Conservation (phyloP, 805 yeast species). For the Kuraishia cidri region DNA sequence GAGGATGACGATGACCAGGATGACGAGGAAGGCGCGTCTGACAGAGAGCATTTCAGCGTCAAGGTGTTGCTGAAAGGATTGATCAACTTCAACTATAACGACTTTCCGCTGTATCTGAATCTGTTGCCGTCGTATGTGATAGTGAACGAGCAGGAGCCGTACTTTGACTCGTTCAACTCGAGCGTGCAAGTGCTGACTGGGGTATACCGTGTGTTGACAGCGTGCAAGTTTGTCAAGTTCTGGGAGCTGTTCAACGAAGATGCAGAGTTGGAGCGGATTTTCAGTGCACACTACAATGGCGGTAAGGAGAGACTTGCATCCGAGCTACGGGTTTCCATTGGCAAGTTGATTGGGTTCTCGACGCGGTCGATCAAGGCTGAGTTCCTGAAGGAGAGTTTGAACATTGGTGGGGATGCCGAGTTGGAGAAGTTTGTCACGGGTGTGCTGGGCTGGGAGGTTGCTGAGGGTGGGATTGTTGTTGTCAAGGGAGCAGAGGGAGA, state of each 20-base stretch:
- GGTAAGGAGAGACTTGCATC: slow-evolving; percentile 3
- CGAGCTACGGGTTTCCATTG: slow-evolving; percentile 5
- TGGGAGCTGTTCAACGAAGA: slow-evolving; percentile 5
- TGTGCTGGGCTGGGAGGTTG: slow-evolving; percentile 4
- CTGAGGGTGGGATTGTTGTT: slow-evolving; percentile 1
- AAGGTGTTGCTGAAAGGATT: slow-evolving; percentile 31
- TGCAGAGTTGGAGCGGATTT: slow-evolving; percentile 1
- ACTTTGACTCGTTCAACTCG: slow-evolving; percentile 7
- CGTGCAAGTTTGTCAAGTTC: slow-evolving; percentile 5
- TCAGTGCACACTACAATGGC: slow-evolving; percentile 3
- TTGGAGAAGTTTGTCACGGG: slow-evolving; percentile 3
- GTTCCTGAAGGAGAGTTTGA: slow-evolving; percentile 2
- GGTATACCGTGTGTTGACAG: slow-evolving; percentile 3
- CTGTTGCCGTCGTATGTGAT: slow-evolving; percentile 27
- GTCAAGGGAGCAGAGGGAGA: slow-evolving; percentile 4
- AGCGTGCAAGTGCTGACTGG: slow-evolving; percentile 5
- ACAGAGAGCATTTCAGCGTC: slow-evolving; percentile 27
- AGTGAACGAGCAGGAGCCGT: slow-evolving; percentile 5
- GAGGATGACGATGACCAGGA: slow-evolving; percentile 18
- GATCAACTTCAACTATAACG: slow-evolving; percentile 27
- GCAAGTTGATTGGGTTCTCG: slow-evolving; percentile 4
- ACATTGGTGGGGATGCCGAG: slow-evolving; percentile 2
- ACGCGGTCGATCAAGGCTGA: slow-evolving; percentile 4
- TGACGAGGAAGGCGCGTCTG: slow-evolving; percentile 20
- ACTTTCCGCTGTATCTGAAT: slow-evolving; percentile 33